Evolutionary conservation across 257 asterid genomes (phyloP).

Genomic region (Ilex aquifolium): DNA sequence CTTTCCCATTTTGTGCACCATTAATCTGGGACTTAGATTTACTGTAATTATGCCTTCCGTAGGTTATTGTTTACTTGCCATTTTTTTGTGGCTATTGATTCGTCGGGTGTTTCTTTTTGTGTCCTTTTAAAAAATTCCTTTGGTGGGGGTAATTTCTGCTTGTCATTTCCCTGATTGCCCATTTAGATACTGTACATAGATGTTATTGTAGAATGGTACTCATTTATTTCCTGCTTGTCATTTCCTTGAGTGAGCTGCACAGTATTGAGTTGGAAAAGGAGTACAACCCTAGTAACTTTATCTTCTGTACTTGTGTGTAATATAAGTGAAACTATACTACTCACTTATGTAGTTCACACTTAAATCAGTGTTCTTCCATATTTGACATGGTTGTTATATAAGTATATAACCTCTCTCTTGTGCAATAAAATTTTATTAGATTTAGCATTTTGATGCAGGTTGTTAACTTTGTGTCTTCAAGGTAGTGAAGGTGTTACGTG

Average conservation of each 20-base stretch:
- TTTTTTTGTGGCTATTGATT: neutral
- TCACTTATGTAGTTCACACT: neutral
- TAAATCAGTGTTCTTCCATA: neutral
- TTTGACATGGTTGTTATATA: neutral
- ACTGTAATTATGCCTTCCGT: neutral
- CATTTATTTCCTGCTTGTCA: no score
- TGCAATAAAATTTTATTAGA: constrained; percentile 16
- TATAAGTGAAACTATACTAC: neutral
- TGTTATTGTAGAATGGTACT: neutral
- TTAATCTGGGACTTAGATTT: neutral
- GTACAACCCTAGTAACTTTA: neutral
- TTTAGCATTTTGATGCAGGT: constrained; percentile 43
- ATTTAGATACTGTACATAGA: neutral
- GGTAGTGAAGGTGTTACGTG: constrained; percentile 54
- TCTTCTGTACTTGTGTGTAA: neutral
- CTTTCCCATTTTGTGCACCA: neutral
- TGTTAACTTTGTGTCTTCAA: constrained; percentile 66
- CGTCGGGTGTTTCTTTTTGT: neutral
- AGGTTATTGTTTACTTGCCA: neutral
- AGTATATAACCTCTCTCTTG: neutral
- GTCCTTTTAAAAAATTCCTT: neutral
- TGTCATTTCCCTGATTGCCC: neutral
- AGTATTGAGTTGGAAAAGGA: neutral
- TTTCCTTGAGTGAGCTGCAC: no score
- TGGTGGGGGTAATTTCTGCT: neutral